Evolutionary conservation across 1,284 basidiomycete species (phyloP).

Genomic region (Grifola frondosa): DNA sequence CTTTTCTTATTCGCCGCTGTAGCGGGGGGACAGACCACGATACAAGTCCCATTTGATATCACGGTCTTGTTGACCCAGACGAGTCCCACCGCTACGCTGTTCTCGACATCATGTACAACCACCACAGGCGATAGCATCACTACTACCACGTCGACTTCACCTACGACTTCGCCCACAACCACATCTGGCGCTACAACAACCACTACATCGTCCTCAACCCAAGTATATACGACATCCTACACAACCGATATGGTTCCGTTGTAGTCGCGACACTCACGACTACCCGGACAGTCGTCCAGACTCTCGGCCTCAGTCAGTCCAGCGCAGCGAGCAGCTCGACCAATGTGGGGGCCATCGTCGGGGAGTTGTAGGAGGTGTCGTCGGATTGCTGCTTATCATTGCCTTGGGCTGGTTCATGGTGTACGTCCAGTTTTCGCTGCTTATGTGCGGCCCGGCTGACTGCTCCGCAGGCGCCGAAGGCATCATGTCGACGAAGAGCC

Average conservation of each 20-base stretch:
- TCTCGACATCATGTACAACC: constrained; percentile 29
- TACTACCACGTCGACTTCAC: neutral
- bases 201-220: neutral
- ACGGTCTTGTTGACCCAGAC: constrained; percentile 31
- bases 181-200: constrained; percentile 3
- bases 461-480: constrained; percentile 1
- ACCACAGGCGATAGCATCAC: constrained; percentile 9
- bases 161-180: constrained; percentile 3
- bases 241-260: constrained; percentile 19
- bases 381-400: constrained; percentile 39
- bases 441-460: neutral
- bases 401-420: constrained; percentile 46
- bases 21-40: constrained; percentile 33
- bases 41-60: constrained; percentile 36
- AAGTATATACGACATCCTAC: constrained; percentile 10
- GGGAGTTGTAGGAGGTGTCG: constrained; percentile 54
- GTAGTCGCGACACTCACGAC: constrained; percentile 15
- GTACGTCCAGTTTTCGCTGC: constrained; percentile 34
- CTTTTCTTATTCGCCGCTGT: neutral
- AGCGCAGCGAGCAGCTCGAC: constrained; percentile 31
- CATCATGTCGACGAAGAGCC: constrained; percentile 12
- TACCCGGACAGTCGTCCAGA: constrained; percentile 4
- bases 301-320: constrained; percentile 13
- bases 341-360: constrained; percentile 45
- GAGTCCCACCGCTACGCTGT: constrained; percentile 40